phyloP scores from a whole-genome alignment of 139 green algal genomes.

The Volvox africanus region DNA sequence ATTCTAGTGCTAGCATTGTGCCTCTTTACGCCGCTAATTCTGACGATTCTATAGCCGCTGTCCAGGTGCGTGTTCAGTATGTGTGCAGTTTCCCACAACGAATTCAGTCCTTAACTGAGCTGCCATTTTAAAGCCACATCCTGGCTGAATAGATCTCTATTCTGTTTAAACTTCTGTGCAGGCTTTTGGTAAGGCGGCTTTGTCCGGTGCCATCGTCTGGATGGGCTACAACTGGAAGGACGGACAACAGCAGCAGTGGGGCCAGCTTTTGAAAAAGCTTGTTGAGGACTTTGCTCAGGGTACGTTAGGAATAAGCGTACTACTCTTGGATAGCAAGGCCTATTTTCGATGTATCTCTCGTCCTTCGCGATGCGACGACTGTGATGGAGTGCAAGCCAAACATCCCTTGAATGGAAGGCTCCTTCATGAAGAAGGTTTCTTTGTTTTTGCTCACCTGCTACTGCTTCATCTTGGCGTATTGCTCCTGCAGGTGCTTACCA shows the following conservation, averaged over 20 bases:
- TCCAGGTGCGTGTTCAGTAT: background rate
- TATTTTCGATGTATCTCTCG: too few species aligned
- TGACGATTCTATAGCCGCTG: background rate
- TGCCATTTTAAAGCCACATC: too few species aligned
- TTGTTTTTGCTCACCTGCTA: too few species aligned
- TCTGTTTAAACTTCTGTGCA: background rate
- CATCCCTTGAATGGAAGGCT: too few species aligned
- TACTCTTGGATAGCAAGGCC: background rate
- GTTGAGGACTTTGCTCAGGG: conserved; percentile 5
- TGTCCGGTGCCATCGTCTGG: background rate
- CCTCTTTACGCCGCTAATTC: background rate
- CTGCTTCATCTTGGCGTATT: background rate
- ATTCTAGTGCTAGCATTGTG: background rate
- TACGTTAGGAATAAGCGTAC: background rate
- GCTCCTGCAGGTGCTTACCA: conserved; percentile 9
- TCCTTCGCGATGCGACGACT: too few species aligned
- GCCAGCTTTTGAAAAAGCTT: background rate
- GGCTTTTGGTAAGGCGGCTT: conserved; percentile 31
- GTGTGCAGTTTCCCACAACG: too few species aligned
- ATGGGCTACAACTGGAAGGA: conserved; percentile 31
- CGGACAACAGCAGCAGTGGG: conserved; percentile 11
- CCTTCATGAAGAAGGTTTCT: too few species aligned
- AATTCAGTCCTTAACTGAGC: too few species aligned
- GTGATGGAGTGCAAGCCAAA: too few species aligned
- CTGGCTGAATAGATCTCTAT: too few species aligned